phyloP scores from a whole-genome alignment of 2,329 filamentous ascomycete genomes.

The Amauroascus niger region DNA sequence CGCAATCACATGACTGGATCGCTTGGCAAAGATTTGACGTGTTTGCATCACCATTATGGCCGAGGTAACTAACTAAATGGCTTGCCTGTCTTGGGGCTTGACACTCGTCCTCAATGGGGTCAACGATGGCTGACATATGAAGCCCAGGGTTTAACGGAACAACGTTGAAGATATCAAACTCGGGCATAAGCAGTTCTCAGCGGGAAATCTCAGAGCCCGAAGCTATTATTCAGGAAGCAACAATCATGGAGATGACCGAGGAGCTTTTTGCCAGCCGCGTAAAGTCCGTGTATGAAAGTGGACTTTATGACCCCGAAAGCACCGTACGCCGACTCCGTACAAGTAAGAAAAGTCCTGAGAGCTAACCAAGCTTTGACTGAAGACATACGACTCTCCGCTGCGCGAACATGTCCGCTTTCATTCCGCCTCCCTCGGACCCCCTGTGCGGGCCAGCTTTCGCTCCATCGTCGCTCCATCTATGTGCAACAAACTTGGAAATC shows the following conservation, averaged over 20 bases:
- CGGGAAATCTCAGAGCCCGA: background rate
- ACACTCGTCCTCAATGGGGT: too few species aligned
- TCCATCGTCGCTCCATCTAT: constrained; percentile 68
- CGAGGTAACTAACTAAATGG: background rate
- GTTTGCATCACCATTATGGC: background rate
- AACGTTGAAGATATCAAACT: background rate
- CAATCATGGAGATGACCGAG: constrained; percentile 1
- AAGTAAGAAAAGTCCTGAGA: background rate
- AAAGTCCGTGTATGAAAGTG: background rate
- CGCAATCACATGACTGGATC: background rate
- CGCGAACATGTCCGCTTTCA: constrained; percentile 30
- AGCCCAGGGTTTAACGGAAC: background rate
- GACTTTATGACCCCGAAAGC: background rate
- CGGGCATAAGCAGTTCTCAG: background rate
- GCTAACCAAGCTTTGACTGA: background rate
- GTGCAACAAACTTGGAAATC: constrained; percentile 82
- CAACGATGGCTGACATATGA: too few species aligned
- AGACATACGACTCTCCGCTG: constrained; percentile 27
- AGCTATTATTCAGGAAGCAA: background rate
- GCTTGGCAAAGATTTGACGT: background rate
- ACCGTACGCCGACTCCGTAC: background rate
- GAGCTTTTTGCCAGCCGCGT: constrained; percentile 1
- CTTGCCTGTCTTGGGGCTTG: too few species aligned
- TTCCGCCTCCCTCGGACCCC: constrained; percentile 29
- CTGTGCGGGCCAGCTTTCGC: constrained; percentile 28